Base-by-base conservation (phyloP, 495 filamentous ascomycete genomes). In the Immersiella caudata region DNA sequence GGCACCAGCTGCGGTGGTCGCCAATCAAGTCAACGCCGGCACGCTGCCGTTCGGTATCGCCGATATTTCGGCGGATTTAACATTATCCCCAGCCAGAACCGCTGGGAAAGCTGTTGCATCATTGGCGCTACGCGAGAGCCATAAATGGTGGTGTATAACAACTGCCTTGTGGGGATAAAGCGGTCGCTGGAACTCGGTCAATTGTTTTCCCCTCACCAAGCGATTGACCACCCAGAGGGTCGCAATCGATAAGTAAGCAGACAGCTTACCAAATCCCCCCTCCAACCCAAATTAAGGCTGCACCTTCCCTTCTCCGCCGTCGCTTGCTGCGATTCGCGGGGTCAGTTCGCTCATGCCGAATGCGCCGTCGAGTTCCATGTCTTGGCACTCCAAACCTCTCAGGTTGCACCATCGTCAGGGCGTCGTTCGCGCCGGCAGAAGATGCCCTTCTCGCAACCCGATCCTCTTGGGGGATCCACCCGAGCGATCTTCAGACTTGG, bases 381-480 rank as follows among this genome's bases (percentile, higher is more conserved):
- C 61, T 63, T 63, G 61, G 61, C 61, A 63, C 9, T 46, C 60
- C 18, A 63, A 63, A 63, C 61, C 24, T 21, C 16, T 22, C 61
- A 25, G 22, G 61, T 63, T 63, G 40, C 61, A 63, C 21, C 40
- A n/a, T 14, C 25, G 49, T 62, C 59, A 27, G 22, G 27, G 14
- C 36, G 24, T 24, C 33, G 7, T 3, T 26, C 52, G 20, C 21
- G 18, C 26, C 55, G 62, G 62, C 61, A 63, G 27, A 46, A 63
- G 36, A 63, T 63, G 61, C 61, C 61, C 16, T n/a, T 33, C 27
- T 27, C 14, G 14, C 21, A 58, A 6, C 1, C 61, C 14, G 24
- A 52, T 52, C 49, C 14, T 14, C 61, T 26, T 20, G 51, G 20
- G 63, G 12, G 61, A 64, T 64, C 61, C 33, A 33, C 61, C 46